Conservation (phyloP, 1,284 basidiomycete genomes). For the Cronartium quercuum region DNA sequence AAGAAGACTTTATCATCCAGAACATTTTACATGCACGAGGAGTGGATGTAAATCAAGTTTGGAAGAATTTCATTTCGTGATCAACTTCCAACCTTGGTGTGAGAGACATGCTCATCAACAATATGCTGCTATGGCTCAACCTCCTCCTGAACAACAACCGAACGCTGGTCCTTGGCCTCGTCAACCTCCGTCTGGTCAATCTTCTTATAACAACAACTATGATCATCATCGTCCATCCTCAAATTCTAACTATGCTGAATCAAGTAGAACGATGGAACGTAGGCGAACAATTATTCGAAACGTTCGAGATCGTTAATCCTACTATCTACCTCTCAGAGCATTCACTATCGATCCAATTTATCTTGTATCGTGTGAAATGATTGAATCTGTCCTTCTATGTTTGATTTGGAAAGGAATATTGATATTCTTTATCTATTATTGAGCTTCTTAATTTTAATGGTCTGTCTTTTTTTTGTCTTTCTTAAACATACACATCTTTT, state of each 20-base stretch:
- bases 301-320: not conserved
- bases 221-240: not conserved
- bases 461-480: not conserved
- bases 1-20: slow-evolving; percentile 43
- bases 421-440: not conserved
- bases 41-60: slow-evolving; percentile 41
- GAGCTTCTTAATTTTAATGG: not conserved
- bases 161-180: not conserved
- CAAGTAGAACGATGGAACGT: slow-evolving; percentile 3
- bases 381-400: too few species aligned
- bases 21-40: slow-evolving; percentile 44
- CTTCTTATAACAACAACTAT: not conserved
- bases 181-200: not conserved
- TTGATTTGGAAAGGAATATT: too few species aligned
- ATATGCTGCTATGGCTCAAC: not conserved
- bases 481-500: not conserved
- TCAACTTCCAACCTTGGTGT: slow-evolving; percentile 45
- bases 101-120: slow-evolving; percentile 43
- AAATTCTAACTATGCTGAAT: too few species aligned
- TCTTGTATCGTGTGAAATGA: not conserved
- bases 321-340: not conserved
- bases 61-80: slow-evolving; percentile 46
- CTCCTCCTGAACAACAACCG: not conserved
- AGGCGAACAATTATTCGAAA: slow-evolving; percentile 14
- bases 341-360: not conserved